Evolutionary conservation across 179 eudicot genomes (phyloP), one percentile per base, ranked within the genome.

Genomic region (Amaranthus tricolor): DNA sequence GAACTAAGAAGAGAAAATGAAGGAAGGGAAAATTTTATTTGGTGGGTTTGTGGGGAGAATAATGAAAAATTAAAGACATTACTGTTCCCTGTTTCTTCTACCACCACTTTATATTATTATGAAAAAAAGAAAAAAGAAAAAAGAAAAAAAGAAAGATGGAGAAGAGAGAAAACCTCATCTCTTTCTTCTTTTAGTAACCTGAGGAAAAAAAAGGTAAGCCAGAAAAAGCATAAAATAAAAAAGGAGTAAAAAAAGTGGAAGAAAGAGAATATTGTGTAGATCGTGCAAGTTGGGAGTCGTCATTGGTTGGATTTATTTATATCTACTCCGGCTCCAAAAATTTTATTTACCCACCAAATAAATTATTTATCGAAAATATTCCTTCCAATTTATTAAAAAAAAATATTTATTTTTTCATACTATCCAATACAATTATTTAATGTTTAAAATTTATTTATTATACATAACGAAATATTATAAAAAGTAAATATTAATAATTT

Each of bases 121-220:
- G 12, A n/a, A 43, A 16, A 55, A 9, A 8, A 45, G 0, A 9
- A 62, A 58, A 20, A 19, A 68, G 65, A 9, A 31, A 43, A 72
- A 58, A 11, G n/a, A 55, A 19, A 72, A 11, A 74, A 24, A 51
- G 66, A 68, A 53, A 63, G 68, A 40, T 11, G 66, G 62, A 56
- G 79, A 68, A 60, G 81, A 71, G 56, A 76, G 68, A 71, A 59
- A 81, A 79, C 89, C 88, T 88, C 85, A 81, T 81, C 83, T 82
- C 76, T 86, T 88, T 80, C 92, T 86, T 78, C 77, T 86, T 88
- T 86, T 81, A 83, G 92, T 62, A 85, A 88, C 21, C 75, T 68
- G 68, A 76, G 68, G 69, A 73, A 67, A 74, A 47, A 74, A 79
- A 73, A 68, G 72, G 72, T 55, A 68, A 68, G 77, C 83, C 58